phyloP scores from a whole-genome alignment of 208 protist species.

The Giardia duodenalis region DNA sequence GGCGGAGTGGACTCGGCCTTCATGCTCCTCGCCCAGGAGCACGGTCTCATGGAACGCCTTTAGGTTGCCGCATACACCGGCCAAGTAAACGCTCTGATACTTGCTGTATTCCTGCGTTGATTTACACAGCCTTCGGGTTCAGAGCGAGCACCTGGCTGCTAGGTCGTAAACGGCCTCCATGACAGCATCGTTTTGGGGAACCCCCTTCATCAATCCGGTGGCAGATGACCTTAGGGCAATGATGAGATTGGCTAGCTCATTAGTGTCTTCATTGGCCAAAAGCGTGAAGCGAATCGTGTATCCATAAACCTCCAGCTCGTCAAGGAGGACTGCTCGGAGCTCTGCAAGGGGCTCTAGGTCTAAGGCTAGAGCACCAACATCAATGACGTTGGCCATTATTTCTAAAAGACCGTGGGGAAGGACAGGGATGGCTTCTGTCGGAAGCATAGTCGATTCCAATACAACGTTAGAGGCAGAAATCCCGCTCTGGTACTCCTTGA shows the following conservation, averaged over 20 bases:
- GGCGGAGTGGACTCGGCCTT: slow-evolving; percentile 32
- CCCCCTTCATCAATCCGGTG: background rate
- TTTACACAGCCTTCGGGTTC: background rate
- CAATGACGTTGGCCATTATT: background rate
- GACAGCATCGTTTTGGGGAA: background rate
- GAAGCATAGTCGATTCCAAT: background rate
- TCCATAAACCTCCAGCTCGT: background rate
- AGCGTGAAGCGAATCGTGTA: background rate
- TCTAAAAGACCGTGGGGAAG: background rate
- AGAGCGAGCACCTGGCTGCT: background rate
- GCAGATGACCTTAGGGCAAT: background rate
- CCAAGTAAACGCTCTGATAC: no score
- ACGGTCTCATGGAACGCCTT: background rate
- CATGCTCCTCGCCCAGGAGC: slow-evolving; percentile 23
- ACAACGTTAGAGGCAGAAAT: background rate
- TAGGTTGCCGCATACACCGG: no score
- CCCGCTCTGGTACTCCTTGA: background rate
- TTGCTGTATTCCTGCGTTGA: no score
- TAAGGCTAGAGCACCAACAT: background rate
- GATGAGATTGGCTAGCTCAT: background rate
- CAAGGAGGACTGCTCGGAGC: background rate
- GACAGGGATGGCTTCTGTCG: background rate
- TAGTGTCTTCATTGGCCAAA: background rate
- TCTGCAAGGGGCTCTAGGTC: background rate
- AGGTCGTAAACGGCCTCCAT: background rate